phyloP scores from a whole-genome alignment of 2,329 filamentous ascomycete genomes.

The Paecilomyces dactylethromorphus region DNA sequence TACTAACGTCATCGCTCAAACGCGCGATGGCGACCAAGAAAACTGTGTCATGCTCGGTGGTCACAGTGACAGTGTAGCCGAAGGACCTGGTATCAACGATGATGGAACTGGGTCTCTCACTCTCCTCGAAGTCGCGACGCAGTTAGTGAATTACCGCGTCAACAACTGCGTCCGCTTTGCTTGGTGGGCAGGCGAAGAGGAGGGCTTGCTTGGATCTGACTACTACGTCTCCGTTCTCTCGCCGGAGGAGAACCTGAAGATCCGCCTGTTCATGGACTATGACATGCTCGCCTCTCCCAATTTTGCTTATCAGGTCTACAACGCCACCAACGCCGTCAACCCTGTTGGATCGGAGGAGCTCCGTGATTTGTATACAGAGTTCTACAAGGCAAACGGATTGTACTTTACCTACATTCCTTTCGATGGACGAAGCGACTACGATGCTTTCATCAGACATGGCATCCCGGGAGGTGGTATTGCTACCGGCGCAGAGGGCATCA shows the following conservation, averaged over 20 bases:
- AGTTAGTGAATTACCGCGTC: conserved; percentile 64
- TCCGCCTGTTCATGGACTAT: conserved; percentile 63
- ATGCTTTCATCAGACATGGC: conserved; percentile 64
- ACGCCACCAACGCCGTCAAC: conserved; percentile 49
- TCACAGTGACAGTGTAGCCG: conserved; percentile 56
- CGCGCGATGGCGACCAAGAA: conserved; percentile 51
- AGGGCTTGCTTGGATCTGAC: conserved; percentile 54
- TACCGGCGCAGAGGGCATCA: conserved; percentile 70
- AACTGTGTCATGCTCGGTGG: conserved; percentile 55
- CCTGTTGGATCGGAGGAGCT: conserved; percentile 62
- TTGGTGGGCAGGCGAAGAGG: conserved; percentile 60
- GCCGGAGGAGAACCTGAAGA: conserved; percentile 49
- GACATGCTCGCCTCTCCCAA: conserved; percentile 66
- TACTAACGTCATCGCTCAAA: conserved; percentile 56
- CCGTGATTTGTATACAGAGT: conserved; percentile 60
- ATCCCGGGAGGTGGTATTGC: conserved; percentile 71
- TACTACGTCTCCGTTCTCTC: conserved; percentile 49
- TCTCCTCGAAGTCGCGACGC: conserved; percentile 53
- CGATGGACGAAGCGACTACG: conserved; percentile 74
- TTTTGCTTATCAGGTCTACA: conserved; percentile 50
- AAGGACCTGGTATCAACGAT: conserved; percentile 68
- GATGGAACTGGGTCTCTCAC: conserved; percentile 63
- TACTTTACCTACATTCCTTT: conserved; percentile 68
- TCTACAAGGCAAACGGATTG: conserved; percentile 55
- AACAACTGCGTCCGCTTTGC: conserved; percentile 63